These are phyloP conservation scores for Cenococcum geophilum DNA, from an alignment of 495 filamentous ascomycete genomes.

Conservation along the genomic window DNA sequence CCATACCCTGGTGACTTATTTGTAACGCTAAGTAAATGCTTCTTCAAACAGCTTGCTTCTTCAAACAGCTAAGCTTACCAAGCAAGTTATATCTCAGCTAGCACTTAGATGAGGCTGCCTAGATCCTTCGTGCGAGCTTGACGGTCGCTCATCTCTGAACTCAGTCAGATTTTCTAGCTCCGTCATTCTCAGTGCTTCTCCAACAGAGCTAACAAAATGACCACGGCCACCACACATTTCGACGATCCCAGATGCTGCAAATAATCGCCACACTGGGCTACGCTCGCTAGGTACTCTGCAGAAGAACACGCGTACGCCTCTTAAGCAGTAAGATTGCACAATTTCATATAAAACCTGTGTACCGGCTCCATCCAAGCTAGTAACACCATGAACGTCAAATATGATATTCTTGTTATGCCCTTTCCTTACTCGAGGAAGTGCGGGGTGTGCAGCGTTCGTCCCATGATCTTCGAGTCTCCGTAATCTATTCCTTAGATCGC, in stretches of 20 bases:
- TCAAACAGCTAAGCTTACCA: constrained; percentile 41
- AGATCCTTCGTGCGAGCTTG: background rate
- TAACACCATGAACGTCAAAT: constrained; percentile 95
- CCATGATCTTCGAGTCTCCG: constrained; percentile 83
- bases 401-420: constrained; percentile 83
- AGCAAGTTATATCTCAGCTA: constrained; percentile 47
- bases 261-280: constrained; percentile 61
- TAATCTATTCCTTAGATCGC: constrained; percentile 78
- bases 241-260: constrained; percentile 76
- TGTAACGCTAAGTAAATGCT: too few species aligned
- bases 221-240: constrained; percentile 64
- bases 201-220: constrained; percentile 76
- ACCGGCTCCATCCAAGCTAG: constrained; percentile 83
- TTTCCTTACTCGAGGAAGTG: constrained; percentile 66
- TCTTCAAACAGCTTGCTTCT: too few species aligned
- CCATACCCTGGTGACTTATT: too few species aligned
- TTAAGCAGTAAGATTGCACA: constrained; percentile 64
- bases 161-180: constrained; percentile 52
- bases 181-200: constrained; percentile 73
- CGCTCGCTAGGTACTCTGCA: constrained; percentile 61
- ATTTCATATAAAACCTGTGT: constrained; percentile 89
- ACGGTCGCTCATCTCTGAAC: constrained; percentile 8
- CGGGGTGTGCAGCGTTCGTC: constrained; percentile 74
- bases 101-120: background rate
- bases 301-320: constrained; percentile 81